Evolutionary conservation across 2,329 filamentous ascomycete genomes (phyloP).

Genomic region (Acrocalymma vagum): DNA sequence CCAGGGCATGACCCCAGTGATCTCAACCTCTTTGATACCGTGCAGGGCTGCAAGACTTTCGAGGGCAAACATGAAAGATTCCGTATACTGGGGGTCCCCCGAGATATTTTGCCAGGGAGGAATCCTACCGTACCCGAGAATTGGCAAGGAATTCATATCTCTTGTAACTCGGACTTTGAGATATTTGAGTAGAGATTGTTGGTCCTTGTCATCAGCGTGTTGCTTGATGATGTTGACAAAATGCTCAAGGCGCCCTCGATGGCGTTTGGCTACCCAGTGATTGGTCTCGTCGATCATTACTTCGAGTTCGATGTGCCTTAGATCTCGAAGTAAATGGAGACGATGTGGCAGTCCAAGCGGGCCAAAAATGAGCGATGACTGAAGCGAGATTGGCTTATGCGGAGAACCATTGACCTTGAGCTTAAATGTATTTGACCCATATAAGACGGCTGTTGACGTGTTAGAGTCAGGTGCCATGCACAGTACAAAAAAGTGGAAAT

Average conservation of each 20-base stretch:
- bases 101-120: not conserved
- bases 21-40: conserved; percentile 23
- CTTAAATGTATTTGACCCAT: conserved; percentile 27
- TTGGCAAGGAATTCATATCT: not conserved
- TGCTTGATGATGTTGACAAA: conserved; percentile 29
- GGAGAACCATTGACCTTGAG: conserved; percentile 18
- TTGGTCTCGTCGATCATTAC: conserved; percentile 3
- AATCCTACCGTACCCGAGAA: not conserved
- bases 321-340: conserved; percentile 24
- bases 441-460: conserved; percentile 22
- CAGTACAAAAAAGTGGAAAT: not conserved
- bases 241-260: conserved; percentile 25
- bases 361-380: conserved; percentile 26
- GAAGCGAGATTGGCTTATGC: conserved; percentile 16
- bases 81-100: not conserved
- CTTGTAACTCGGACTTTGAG: conserved; percentile 17
- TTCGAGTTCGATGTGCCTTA: conserved; percentile 24
- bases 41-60: conserved; percentile 24
- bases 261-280: conserved; percentile 22
- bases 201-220: conserved; percentile 22
- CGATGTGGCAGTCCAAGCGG: conserved; percentile 13
- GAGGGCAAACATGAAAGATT: conserved; percentile 25
- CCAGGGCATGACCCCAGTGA: conserved; percentile 27
- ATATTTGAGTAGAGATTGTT: conserved; percentile 23
- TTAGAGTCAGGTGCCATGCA: not conserved